phyloP scores from a whole-genome alignment of 768 basidiomycete genomes.

The Boletus barrowsii region DNA sequence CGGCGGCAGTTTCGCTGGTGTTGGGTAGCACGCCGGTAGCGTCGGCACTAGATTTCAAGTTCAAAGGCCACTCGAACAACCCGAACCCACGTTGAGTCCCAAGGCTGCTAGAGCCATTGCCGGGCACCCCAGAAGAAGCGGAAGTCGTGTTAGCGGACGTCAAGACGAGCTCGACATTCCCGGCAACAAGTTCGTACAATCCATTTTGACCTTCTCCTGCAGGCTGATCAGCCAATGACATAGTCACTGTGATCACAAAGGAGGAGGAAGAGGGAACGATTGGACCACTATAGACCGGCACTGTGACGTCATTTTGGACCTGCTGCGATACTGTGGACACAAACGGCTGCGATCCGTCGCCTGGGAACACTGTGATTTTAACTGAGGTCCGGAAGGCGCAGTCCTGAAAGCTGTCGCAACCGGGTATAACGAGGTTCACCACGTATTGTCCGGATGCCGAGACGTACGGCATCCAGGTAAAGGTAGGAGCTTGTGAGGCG shows the following conservation, averaged over 20 bases:
- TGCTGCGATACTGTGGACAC: slow-evolving; percentile 74
- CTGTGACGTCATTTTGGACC: slow-evolving; percentile 57
- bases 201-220: slow-evolving; percentile 59
- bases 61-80: slow-evolving; percentile 84
- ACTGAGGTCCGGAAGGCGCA: slow-evolving; percentile 81
- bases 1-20: slow-evolving; percentile 64
- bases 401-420: slow-evolving; percentile 77
- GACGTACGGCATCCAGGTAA: slow-evolving; percentile 93
- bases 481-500: slow-evolving; percentile 60
- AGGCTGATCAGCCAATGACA: slow-evolving; percentile 69
- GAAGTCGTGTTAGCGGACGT: slow-evolving; percentile 53
- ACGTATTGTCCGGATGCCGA: slow-evolving; percentile 85
- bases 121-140: slow-evolving; percentile 23
- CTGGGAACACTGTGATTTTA: slow-evolving; percentile 78
- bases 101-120: slow-evolving; percentile 31
- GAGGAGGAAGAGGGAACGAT: slow-evolving; percentile 69
- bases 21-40: slow-evolving; percentile 65
- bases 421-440: slow-evolving; percentile 82
- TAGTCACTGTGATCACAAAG: slow-evolving; percentile 72
- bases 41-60: slow-evolving; percentile 43
- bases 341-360: slow-evolving; percentile 57
- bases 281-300: slow-evolving; percentile 76
- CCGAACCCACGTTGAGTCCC: slow-evolving; percentile 62
- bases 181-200: slow-evolving; percentile 81
- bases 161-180: slow-evolving; percentile 76